These are phyloP conservation scores for Metarhizium robertsii DNA, from an alignment of 2,329 filamentous ascomycete genomes.

Conservation along the genomic window DNA sequence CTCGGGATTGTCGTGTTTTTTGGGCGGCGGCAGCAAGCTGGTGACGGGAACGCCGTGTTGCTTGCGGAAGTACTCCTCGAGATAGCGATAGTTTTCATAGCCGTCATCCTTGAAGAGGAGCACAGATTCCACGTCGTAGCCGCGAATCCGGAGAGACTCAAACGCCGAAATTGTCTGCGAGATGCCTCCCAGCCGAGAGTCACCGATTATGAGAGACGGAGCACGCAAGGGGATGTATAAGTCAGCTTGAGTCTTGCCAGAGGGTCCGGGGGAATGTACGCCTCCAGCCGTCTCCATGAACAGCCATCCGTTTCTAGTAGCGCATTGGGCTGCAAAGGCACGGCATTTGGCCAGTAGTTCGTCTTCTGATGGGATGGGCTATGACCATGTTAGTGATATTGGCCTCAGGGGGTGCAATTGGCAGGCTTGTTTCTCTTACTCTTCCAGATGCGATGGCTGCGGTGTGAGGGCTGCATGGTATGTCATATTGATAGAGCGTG, in stretches of 20 bases:
- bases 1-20: conserved; percentile 23
- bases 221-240: conserved; percentile 65
- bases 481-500: conserved; percentile 62
- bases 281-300: conserved; percentile 77
- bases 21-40: conserved; percentile 51
- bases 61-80: conserved; percentile 56
- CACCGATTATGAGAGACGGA: conserved; percentile 65
- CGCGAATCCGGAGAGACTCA: conserved; percentile 67
- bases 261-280: conserved; percentile 69
- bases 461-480: conserved; percentile 70
- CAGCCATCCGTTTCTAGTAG: conserved; percentile 42
- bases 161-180: conserved; percentile 71
- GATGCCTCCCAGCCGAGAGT: conserved; percentile 69
- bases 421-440: conserved; percentile 16
- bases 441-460: conserved; percentile 45
- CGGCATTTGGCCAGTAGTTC: conserved; percentile 33
- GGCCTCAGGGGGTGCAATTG: not conserved
- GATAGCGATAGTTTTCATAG: conserved; percentile 61
- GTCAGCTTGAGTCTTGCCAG: conserved; percentile 68
- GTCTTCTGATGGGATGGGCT: conserved; percentile 42
- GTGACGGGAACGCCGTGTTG: conserved; percentile 48
- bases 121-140: conserved; percentile 65
- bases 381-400: not conserved
- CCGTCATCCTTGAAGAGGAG: conserved; percentile 57
- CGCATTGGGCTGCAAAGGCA: conserved; percentile 32